A percentile compares a stretch with the other conserved stretches of the same genome.
These are phyloP conservation scores for Yarrowia galli DNA, from an alignment of 1,139 yeast species.

Conservation along the genomic window DNA sequence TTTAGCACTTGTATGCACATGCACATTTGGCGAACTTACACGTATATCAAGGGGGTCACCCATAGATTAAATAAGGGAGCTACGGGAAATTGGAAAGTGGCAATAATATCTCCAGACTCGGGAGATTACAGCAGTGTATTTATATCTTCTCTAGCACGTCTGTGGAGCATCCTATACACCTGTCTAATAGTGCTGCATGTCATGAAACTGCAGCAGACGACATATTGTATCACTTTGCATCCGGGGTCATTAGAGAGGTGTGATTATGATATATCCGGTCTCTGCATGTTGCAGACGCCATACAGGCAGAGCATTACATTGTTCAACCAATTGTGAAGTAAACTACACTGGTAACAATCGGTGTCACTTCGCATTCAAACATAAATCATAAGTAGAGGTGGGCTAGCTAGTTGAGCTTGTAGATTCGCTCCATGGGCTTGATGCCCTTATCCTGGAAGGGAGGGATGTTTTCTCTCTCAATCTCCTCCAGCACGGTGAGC, in stretches of 20 bases:
- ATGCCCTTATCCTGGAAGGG: conserved; percentile 33
- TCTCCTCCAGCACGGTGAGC: conserved; percentile 13
- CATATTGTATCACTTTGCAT: background rate
- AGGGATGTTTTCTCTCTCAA: conserved; percentile 19
- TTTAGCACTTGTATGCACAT: conserved; percentile 7
- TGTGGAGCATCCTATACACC: no score
- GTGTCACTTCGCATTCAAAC: background rate
- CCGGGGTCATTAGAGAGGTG: background rate
- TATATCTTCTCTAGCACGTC: background rate
- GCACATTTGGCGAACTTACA: background rate
- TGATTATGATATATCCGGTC: no score
- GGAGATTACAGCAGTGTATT: background rate
- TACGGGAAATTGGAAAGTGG: background rate
- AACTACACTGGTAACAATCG: no score
- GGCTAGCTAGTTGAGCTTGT: conserved; percentile 8
- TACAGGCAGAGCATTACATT: no score
- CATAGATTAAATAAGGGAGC: background rate
- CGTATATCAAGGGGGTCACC: background rate
- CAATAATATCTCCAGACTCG: background rate
- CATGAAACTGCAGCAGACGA: background rate
- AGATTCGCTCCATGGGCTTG: conserved; percentile 26
- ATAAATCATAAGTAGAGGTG: no score
- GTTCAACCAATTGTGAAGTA: no score
- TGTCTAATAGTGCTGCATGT: background rate
- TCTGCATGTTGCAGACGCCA: no score